Conservation (phyloP, 73 alveolate genomes). For the Paramecium pentaurelia region DNA sequence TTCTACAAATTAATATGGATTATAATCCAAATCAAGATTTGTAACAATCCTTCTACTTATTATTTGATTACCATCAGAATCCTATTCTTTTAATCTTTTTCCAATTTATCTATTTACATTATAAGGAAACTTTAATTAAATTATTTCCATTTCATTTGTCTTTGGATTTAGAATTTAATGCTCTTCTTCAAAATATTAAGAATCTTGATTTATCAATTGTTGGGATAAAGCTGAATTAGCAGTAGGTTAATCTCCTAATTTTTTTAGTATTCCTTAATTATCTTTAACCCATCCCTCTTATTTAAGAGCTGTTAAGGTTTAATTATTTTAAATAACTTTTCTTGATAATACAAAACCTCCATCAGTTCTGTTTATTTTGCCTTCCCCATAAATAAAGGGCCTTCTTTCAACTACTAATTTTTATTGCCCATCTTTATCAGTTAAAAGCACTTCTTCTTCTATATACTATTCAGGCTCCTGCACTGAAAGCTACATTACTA, state of each 20-base stretch:
- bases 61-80: background rate
- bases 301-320: background rate
- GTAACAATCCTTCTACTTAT: background rate
- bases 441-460: background rate
- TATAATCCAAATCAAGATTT: background rate
- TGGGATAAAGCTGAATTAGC: background rate
- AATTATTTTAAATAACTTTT: background rate
- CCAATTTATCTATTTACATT: background rate
- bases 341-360: conserved; percentile 1
- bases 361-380: background rate
- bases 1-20: background rate
- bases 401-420: background rate
- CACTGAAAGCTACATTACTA: background rate
- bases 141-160: background rate
- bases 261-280: background rate
- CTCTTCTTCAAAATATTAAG: conserved; percentile 17
- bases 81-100: background rate
- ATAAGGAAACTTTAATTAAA: background rate
- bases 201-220: background rate
- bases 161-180: background rate
- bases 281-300: background rate
- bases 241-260: background rate
- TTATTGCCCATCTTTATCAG: background rate
- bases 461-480: background rate
- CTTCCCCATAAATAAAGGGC: background rate